These are phyloP conservation scores for Lachnellula cervina DNA, from an alignment of 2,329 filamentous ascomycete species.

Conservation along the genomic window DNA sequence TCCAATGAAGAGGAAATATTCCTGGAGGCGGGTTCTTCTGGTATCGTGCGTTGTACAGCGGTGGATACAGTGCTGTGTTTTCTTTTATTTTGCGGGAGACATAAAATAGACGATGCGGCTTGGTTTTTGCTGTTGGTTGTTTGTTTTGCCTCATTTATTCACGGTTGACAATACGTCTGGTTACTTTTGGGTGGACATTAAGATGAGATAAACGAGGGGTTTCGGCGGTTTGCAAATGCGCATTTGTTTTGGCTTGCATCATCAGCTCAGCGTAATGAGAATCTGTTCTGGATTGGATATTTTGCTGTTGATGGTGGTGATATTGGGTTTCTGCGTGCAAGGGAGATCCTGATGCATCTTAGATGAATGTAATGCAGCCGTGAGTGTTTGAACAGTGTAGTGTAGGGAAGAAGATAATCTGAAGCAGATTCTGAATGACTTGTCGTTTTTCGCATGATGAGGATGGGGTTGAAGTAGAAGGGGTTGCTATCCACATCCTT, in stretches of 20 bases:
- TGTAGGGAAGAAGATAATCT: constrained; percentile 1
- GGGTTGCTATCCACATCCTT: too few relatives aligned
- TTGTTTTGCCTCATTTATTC: too few relatives aligned
- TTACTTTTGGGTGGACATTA: too few relatives aligned
- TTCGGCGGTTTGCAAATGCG: too few relatives aligned
- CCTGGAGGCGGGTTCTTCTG: not conserved
- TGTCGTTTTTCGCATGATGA: not conserved
- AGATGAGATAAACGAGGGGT: too few relatives aligned
- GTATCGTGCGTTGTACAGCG: not conserved
- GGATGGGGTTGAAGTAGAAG: not conserved
- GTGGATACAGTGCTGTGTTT: not conserved
- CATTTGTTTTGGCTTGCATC: too few relatives aligned
- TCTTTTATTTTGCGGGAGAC: too few relatives aligned
- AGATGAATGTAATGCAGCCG: constrained; percentile 2
- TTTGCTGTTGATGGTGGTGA: constrained; percentile 3
- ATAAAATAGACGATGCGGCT: too few relatives aligned
- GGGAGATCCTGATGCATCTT: constrained; percentile 5
- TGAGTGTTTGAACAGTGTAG: constrained; percentile 8
- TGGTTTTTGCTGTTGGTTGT: too few relatives aligned
- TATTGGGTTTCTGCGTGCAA: constrained; percentile 5
- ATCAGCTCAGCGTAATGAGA: not conserved
- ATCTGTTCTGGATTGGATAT: not conserved
- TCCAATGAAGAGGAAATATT: not conserved
- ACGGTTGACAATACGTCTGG: too few relatives aligned
- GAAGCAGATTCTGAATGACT: not conserved